Evolutionary conservation across 805 yeast species (phyloP), one percentile per base, ranked within the genome.

Genomic region (Metschnikowia cubensis): DNA sequence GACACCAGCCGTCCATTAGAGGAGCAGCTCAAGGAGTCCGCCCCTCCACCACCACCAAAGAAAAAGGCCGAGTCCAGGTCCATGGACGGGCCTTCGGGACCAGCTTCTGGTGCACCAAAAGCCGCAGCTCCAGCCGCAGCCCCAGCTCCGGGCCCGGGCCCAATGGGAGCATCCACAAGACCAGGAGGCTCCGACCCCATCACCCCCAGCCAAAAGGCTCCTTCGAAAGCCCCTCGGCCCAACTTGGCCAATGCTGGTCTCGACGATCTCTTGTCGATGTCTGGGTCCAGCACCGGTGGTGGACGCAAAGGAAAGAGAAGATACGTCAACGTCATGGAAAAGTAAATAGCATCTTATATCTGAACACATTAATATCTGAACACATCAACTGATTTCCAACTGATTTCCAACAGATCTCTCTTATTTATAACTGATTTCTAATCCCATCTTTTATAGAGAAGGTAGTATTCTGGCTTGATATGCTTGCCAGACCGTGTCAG

Each of bases 11-110:
- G 80, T 3, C 79, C 84, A 22, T 74, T 79, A 45, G 94, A 81
- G 62, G 91, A 85, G 44, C 83, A 83, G 59, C 68, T 75, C 46
- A 73, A 71, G 43, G 68, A 74, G 5, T 67, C 80, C 1, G 76
- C 81, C 3, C 82, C 85, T 2, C 85, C 92, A 2, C 92, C 96
- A 4, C 94, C 95, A 3, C 76, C 77, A 8, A 60, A 64, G 44
- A 64, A 60, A 60, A 71, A 63, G 55, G 66, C 66, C 47, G 56
- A 42, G 34, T 33, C 55, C 11, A 49, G 21, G 21, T 18, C 37
- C 20, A n/a, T 33, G 31, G 45, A 21, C 8, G 37, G 31, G 4
- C 17, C 31, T 8, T 13, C 41, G 6, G 31, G 32, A 3, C 18
- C 34, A 2, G 52, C 34, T n/a, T 20, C 50, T 8, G 55, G 51